A percentile compares a stretch with the other conserved stretches of the same genome.
Conservation (phyloP, 371 early-diverging fungal genomes). For the Lichtheimia ornata region DNA sequence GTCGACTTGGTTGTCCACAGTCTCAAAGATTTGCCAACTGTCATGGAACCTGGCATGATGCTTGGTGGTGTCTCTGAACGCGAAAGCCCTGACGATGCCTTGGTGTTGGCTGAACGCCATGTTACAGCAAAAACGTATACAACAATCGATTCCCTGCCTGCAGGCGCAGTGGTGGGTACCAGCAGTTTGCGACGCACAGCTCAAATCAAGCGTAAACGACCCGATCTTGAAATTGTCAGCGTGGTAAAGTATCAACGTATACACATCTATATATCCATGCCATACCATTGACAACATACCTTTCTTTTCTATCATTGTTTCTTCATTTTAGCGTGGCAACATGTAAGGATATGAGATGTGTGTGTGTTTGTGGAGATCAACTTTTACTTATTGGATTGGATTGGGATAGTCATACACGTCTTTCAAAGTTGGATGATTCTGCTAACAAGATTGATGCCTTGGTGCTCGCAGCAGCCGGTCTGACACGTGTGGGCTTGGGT, state of each 20-base stretch:
- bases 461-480: conserved; percentile 90
- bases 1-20: conserved; percentile 94
- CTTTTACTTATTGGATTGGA: not conserved
- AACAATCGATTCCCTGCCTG: conserved; percentile 68
- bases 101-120: conserved; percentile 56
- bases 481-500: conserved; percentile 69
- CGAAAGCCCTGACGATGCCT: conserved; percentile 90
- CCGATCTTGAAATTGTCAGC: conserved; percentile 78
- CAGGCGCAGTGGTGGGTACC: conserved; percentile 87
- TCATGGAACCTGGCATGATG: conserved; percentile 78
- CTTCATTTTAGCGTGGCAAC: conserved; percentile 37
- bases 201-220: conserved; percentile 81
- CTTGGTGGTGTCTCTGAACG: conserved; percentile 85
- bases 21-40: conserved; percentile 95
- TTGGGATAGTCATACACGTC: conserved; percentile 79
- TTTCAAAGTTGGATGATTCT: conserved; percentile 84
- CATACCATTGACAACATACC: conserved; percentile 6
- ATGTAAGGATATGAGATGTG: conserved; percentile 28
- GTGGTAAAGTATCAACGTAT: conserved; percentile 57
- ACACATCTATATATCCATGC: conserved; percentile 1
- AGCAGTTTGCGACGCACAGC: conserved; percentile 90
- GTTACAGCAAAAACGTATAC: conserved; percentile 21
- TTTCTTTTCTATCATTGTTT: conserved; percentile 4
- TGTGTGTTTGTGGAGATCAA: not conserved
- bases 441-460: conserved; percentile 78